Evolutionary conservation across 805 yeast genomes (phyloP), one percentile per base, ranked within the genome.

Genomic region (Yarrowia keelungensis): DNA sequence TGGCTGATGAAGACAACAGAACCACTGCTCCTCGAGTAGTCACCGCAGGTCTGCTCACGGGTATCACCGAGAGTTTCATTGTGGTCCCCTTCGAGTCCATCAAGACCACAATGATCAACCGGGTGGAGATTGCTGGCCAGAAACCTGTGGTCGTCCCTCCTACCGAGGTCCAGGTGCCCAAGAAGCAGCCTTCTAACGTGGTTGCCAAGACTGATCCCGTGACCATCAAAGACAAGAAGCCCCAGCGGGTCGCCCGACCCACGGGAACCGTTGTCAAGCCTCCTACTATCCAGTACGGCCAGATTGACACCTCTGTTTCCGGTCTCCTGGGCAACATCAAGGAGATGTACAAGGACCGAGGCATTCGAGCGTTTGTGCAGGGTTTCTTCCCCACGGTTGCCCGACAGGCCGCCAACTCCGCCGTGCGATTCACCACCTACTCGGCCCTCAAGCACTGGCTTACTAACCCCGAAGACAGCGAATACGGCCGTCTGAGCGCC

Each of bases 81-180:
- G 86, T 94, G 26, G 90, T 95, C 19, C 99, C 98, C 0, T 93
- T 94, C 76, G 99, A 94, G 75, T 90, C 78, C 58, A 72, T 74
- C 22, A 74, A 74, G 46, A 71, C 73, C 35, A 73, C 76, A 8
- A 74, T 74, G 75, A 72, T 74, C 26, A 73, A 74, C 54, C 50
- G 69, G 47, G 62, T 51, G 54, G 69, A 66, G 51, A 58, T 35
- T 19, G 39, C 32, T 10, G 38, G n/a, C 35, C 49, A 58, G 15
- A 47, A 46, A 51, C 43, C 64, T 12, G 76, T 41, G 8, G 46
- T 22, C 8, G 51, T 51, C 14, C 59, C 70, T 32, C 59, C 64
- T 19, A 51, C 58, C n/a, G 56, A 58, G 46, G 26, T 50, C 66
- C 38, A 53, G 51, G 43, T 46, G 5, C 39, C 67, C 26, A 39